A percentile compares a stretch with the other conserved stretches of the same genome.
phyloP scores from a whole-genome alignment of 495 filamentous ascomycete species.

The Trichoderma gamsii region DNA sequence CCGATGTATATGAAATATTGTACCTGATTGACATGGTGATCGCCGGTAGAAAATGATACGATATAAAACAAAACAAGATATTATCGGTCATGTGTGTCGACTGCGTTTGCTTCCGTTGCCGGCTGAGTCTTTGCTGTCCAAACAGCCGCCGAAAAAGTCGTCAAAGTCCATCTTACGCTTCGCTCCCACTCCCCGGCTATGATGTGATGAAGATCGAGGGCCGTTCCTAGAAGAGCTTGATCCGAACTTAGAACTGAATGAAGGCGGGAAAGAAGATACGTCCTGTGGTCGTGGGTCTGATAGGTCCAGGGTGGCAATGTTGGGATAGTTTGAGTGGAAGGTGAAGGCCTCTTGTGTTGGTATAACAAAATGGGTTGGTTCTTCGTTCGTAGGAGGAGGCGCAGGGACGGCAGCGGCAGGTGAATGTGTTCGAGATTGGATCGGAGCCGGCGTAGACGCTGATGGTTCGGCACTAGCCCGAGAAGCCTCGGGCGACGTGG shows the following conservation, averaged over 20 bases:
- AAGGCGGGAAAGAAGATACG: slow-evolving; percentile 37
- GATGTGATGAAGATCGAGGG: slow-evolving; percentile 38
- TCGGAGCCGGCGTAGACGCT: slow-evolving; percentile 33
- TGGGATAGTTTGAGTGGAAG: slow-evolving; percentile 65
- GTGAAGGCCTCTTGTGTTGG: slow-evolving; percentile 54
- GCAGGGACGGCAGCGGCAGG: slow-evolving; percentile 25
- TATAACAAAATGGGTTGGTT: slow-evolving; percentile 22
- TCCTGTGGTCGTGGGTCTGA: slow-evolving; percentile 37
- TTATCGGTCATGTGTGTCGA: slow-evolving; percentile 50
- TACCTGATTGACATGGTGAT: slow-evolving; percentile 10
- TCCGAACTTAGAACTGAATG: slow-evolving; percentile 43
- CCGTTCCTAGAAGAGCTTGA: slow-evolving; percentile 24
- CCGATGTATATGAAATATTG: slow-evolving; percentile 10
- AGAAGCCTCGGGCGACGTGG: slow-evolving; percentile 55
- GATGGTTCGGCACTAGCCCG: slow-evolving; percentile 39
- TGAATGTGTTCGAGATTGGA: slow-evolving; percentile 18
- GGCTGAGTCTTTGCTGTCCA: slow-evolving; percentile 52
- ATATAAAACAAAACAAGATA: not conserved
- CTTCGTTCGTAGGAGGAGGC: slow-evolving; percentile 23
- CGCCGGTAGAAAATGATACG: slow-evolving; percentile 4
- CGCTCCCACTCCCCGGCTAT: slow-evolving; percentile 58
- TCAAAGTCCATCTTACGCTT: slow-evolving; percentile 72
- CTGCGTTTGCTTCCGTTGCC: slow-evolving; percentile 65
- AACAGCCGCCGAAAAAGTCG: slow-evolving; percentile 72
- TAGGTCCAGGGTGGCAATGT: slow-evolving; percentile 45